Percentiles rank a stretch among this genome's conserved stretches.
Evolutionary conservation across 345 rosid genomes (phyloP).

Genomic region (Rhodamnia argentea): DNA sequence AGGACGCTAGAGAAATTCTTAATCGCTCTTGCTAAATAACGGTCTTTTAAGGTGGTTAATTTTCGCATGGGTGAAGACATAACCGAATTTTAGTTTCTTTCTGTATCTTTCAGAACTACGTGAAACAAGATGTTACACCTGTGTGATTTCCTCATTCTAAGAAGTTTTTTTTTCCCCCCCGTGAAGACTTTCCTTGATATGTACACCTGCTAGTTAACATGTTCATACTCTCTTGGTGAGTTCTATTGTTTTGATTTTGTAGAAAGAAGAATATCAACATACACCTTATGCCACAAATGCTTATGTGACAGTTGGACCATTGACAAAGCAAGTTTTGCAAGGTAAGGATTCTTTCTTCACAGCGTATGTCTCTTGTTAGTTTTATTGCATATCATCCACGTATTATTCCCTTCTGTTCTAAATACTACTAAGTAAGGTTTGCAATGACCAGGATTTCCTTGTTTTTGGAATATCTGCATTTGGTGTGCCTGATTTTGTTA

Average conservation of each 20-base stretch:
- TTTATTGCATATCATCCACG: background rate
- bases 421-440: background rate
- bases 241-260: constrained; percentile 6
- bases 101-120: background rate
- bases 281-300: constrained; percentile 93
- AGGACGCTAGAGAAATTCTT: background rate
- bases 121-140: background rate
- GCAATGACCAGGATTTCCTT: background rate
- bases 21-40: background rate
- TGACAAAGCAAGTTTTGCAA: constrained; percentile 64
- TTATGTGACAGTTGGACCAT: constrained; percentile 72
- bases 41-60: background rate
- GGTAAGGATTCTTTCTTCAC: constrained; percentile 30
- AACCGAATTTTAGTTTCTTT: background rate
- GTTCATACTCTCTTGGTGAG: background rate
- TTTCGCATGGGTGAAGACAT: background rate
- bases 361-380: background rate
- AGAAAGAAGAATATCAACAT: constrained; percentile 96
- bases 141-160: background rate
- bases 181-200: background rate
- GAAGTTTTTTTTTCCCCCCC: background rate
- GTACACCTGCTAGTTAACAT: background rate
- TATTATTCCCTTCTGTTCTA: background rate
- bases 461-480: background rate
- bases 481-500: background rate